Evolutionary conservation across 106 monocot genomes (phyloP).

Genomic region (Acorus gramineus): DNA sequence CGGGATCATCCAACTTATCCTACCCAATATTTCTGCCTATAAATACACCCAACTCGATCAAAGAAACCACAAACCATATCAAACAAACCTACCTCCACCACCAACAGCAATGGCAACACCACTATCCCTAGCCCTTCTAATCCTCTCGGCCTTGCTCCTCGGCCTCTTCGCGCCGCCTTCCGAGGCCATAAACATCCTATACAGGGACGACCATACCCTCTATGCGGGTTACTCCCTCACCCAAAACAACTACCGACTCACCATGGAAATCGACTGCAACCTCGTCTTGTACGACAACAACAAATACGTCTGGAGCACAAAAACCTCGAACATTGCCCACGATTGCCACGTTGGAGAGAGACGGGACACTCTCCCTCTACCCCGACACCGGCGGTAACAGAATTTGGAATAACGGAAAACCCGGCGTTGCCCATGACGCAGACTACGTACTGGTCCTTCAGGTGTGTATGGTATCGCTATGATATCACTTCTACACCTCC

Average conservation of each 20-base stretch:
- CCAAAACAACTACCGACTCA: not conserved
- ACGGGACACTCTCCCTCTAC: constrained; percentile 9
- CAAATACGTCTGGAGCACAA: not conserved
- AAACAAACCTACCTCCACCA: too few relatives aligned
- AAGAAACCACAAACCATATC: too few relatives aligned
- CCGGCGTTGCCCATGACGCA: not conserved
- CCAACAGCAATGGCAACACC: too few relatives aligned
- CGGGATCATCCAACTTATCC: too few relatives aligned
- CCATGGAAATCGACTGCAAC: constrained; percentile 11
- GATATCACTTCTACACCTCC: too few relatives aligned
- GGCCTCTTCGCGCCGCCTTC: too few relatives aligned
- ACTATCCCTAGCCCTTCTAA: too few relatives aligned
- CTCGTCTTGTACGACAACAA: constrained; percentile 5
- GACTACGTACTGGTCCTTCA: constrained; percentile 1
- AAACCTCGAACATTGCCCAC: not conserved
- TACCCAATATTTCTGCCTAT: too few relatives aligned
- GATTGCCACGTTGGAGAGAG: not conserved
- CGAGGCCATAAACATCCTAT: not conserved
- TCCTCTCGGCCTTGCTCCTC: too few relatives aligned
- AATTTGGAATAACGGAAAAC: not conserved
- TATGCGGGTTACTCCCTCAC: not conserved
- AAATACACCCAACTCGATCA: too few relatives aligned
- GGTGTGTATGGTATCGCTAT: too few relatives aligned
- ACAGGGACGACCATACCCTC: not conserved
- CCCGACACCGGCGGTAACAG: not conserved